A percentile compares a stretch with the other conserved stretches of the same genome.
phyloP scores from a whole-genome alignment of 1,284 basidiomycete genomes.

The Volvariella surrecta region DNA sequence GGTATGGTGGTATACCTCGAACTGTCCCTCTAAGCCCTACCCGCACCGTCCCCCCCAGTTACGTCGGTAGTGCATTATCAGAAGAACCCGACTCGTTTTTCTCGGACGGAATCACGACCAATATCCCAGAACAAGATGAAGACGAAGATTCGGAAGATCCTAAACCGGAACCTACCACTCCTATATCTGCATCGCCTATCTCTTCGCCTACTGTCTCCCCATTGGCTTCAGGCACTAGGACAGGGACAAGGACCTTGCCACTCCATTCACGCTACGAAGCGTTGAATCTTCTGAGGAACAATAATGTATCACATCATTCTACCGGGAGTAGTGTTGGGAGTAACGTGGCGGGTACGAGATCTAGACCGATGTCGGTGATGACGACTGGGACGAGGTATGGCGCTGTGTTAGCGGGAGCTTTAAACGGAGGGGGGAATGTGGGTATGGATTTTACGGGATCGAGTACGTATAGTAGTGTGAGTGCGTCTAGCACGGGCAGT shows the following conservation, averaged over 20 bases:
- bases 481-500: not conserved
- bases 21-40: constrained; percentile 19
- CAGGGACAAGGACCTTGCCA: not conserved
- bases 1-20: constrained; percentile 24
- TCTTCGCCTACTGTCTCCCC: constrained; percentile 5
- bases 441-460: constrained; percentile 18
- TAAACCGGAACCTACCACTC: constrained; percentile 1
- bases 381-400: constrained; percentile 24
- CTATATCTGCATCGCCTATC: constrained; percentile 12
- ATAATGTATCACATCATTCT: not conserved
- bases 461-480: constrained; percentile 3
- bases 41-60: not conserved
- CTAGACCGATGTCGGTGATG: constrained; percentile 10
- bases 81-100: not conserved
- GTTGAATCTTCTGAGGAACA: no score
- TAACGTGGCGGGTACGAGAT: not conserved
- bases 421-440: constrained; percentile 10
- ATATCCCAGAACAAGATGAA: constrained; percentile 5
- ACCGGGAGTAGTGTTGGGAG: constrained; percentile 6
- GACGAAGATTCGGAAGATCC: constrained; percentile 7
- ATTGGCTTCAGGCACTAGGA: constrained; percentile 2
- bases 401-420: constrained; percentile 14
- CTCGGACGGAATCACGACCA: constrained; percentile 1
- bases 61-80: not conserved
- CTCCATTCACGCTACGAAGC: no score